A percentile compares a stretch with the other conserved stretches of the same genome.
These are phyloP conservation scores for Pythium apleroticum DNA, from an alignment of 352 stramenopile genomes.

Conservation along the genomic window DNA sequence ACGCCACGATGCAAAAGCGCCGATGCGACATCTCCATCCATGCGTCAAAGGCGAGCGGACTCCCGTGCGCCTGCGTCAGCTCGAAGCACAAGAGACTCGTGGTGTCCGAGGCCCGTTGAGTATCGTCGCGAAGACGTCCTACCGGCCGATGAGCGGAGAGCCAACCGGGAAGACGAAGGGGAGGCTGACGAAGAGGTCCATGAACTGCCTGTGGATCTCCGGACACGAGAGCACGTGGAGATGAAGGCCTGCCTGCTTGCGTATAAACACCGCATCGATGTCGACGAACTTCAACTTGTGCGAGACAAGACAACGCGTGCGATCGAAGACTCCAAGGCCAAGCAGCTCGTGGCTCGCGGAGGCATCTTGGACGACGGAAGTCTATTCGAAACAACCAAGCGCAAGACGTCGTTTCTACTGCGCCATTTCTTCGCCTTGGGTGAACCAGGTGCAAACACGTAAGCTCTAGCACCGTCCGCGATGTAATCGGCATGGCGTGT, in stretches of 20 bases:
- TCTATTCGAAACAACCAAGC: constrained; percentile 43
- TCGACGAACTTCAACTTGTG: constrained; percentile 51
- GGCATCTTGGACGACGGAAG: constrained; percentile 44
- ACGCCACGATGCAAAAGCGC: constrained; percentile 13
- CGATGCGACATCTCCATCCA: not conserved
- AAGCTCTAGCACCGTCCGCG: not conserved
- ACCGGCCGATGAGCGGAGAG: not conserved
- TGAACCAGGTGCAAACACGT: constrained; percentile 25
- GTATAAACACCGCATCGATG: constrained; percentile 60
- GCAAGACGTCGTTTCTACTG: constrained; percentile 71
- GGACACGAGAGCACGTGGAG: constrained; percentile 57
- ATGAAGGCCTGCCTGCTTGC: constrained; percentile 69
- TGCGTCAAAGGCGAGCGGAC: not conserved
- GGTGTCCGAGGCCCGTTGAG: not conserved
- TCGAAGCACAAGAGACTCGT: not conserved
- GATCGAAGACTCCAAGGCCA: constrained; percentile 39
- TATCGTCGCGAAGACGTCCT: not conserved
- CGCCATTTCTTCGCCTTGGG: constrained; percentile 71
- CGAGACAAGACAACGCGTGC: constrained; percentile 36
- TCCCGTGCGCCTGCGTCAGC: not conserved
- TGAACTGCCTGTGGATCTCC: constrained; percentile 31
- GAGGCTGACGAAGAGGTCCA: not conserved
- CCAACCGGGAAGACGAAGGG: not conserved
- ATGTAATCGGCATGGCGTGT: not conserved
- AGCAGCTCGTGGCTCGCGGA: constrained; percentile 41